Evolutionary conservation across 768 basidiomycete species (phyloP).

Genomic region (Leccinum fibrillosum): DNA sequence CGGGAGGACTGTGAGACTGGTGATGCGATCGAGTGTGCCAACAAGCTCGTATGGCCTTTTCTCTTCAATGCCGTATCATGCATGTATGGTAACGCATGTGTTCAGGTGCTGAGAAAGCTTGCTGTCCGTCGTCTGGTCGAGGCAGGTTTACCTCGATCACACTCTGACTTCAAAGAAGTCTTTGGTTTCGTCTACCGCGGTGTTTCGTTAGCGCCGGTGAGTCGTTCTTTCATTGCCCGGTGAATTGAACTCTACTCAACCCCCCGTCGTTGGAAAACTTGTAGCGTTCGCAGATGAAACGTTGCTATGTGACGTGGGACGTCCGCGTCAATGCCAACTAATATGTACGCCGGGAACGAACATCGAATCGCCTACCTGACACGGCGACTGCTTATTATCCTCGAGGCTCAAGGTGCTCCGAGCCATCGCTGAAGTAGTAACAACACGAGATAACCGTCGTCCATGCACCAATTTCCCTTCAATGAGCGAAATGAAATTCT

Average conservation of each 20-base stretch:
- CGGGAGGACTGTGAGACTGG: slow-evolving; percentile 20
- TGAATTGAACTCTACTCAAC: no score
- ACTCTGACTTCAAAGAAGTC: no score
- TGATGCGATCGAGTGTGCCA: slow-evolving; percentile 48
- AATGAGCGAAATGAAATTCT: neutral
- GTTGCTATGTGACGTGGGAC: neutral
- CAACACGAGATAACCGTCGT: neutral
- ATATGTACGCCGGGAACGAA: no score
- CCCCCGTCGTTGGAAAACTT: no score
- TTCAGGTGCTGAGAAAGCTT: slow-evolving; percentile 16
- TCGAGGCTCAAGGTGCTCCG: neutral
- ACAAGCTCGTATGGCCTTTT: slow-evolving; percentile 51
- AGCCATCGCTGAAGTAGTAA: neutral
- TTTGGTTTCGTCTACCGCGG: no score
- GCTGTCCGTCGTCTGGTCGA: no score
- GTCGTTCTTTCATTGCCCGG: no score
- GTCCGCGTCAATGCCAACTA: neutral
- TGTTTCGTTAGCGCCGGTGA: no score
- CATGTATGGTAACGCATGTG: neutral
- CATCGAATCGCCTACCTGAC: neutral
- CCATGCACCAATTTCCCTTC: neutral
- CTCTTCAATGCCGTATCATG: neutral
- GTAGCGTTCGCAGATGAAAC: no score
- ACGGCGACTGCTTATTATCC: neutral
- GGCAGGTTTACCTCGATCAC: neutral